Evolutionary conservation across 225 moss, liverwort and hornwort species (phyloP), one percentile per base, ranked within the genome.

Genomic region (Sphagnum tenellum): DNA sequence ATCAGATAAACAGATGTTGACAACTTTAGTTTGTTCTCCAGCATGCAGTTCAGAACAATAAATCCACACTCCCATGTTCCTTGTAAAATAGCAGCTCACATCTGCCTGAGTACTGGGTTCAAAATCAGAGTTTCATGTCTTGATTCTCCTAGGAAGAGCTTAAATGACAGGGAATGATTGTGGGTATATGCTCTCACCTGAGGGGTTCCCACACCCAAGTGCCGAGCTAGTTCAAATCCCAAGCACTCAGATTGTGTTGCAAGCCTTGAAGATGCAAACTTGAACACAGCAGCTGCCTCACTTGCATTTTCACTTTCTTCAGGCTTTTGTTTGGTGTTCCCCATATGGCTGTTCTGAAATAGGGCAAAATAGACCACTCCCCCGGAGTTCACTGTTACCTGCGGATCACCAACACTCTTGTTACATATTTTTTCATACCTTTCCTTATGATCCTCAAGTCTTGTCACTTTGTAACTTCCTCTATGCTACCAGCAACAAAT

Each of bases 371-470:
- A 95, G 10, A 95, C 94, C 71, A 95, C 84, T 66, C 94, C 92
- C 51, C 94, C 94, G 56, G 94, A 95, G 72, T 92, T 92, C n/a
- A 95, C 91, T 56, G 83, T 91, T 47, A 95, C 70, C 92, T 95
- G 72, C 63, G 71, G 71, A 74, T 44, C 44, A 70, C 55, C 58
- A 14, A 57, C 60, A 60, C 8, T 29, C 11, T 45, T 2, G 7
- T 60, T 7, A 13, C 55, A 9, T n/a, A n/a, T 56, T n/a, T 9
- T n/a, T 9, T 56, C n/a, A 56, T n/a, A 56, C n/a, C 9, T 9
- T 9, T 56, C 9, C 55, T n/a, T 56, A 2, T 1, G 55, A 9
- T 56, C n/a, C 9, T n/a, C 9, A 9, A 56, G 9, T 56, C 55
- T 9, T 56, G 9, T 9, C 29, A 29, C 29, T 29, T 29, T 29